Base-by-base conservation (phyloP, 2,329 filamentous ascomycete genomes). In the Colletotrichum eremochloae region DNA sequence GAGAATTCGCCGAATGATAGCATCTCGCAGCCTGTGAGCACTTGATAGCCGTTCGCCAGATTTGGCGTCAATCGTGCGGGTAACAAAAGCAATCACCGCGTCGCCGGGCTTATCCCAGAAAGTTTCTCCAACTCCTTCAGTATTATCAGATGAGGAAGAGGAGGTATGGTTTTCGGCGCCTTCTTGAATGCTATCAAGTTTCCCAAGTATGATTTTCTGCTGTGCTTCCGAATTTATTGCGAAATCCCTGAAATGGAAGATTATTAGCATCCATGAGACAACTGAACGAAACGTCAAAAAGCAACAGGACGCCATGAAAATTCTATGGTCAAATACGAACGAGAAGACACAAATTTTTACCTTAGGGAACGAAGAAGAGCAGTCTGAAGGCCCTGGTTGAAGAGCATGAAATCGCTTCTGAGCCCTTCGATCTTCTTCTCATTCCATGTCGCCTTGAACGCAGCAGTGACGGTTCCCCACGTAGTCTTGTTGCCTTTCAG, bases 401-500 rank as follows among this genome's bases (percentile, higher is more conserved):
- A 65, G 6, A 18, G 31, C 14, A 29, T 20, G 20, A n/a, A 29
- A 18, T 38, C 52, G 38, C 8, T 24, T 24, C 24, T 65, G 18
- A 65, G 40, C 14, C 18, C 50, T 18, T 57, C 50, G 8, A 65
- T 29, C 40, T 56, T 42, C 9, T 38, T 36, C 40, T 56, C 14
- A 18, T 65, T 56, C 63, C 63, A 65, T 1, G 50, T 56, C 11
- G 52, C 20, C 36, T 56, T 65, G 31, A 65, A 56, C 12, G 52
- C 63, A 18, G 38, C 15, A 18, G 33, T 29, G 29, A 46, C 63
- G 9, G 52, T 52, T 3, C 24, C 29, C 9, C 50, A 31, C 29
- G 33, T 4, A 5, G n/a, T 57, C 9, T 29, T 65, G 18, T 29
- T 9, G 6, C 18, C 63, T 2, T 5, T 56, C 11, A 55, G 14